phyloP scores from a whole-genome alignment of 2,329 filamentous ascomycete genomes.

The Pezicula carpinea region DNA sequence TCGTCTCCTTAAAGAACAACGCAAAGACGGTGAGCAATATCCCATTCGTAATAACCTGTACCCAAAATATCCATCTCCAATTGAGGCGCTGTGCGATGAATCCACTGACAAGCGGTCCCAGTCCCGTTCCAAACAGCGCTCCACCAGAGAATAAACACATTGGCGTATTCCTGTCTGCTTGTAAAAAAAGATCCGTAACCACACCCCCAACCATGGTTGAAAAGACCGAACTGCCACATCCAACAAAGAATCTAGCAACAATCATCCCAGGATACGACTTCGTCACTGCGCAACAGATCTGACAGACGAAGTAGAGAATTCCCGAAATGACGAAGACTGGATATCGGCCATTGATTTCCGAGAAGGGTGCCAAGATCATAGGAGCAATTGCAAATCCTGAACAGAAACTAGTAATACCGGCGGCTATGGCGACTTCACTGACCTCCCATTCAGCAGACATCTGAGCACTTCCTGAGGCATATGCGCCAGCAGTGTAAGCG shows the following conservation, averaged over 20 bases:
- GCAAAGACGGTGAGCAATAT: slow-evolving; percentile 60
- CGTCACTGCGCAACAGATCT: slow-evolving; percentile 70
- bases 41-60: slow-evolving; percentile 69
- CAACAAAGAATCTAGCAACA: slow-evolving; percentile 69
- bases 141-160: slow-evolving; percentile 85
- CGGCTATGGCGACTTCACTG: slow-evolving; percentile 59
- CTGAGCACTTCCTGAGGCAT: slow-evolving; percentile 63
- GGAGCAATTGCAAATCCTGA: slow-evolving; percentile 76
- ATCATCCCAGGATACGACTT: slow-evolving; percentile 68
- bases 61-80: slow-evolving; percentile 89
- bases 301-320: slow-evolving; percentile 64
- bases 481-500: slow-evolving; percentile 77
- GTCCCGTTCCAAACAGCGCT: slow-evolving; percentile 73
- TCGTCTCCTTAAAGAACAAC: slow-evolving; percentile 74
- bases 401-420: slow-evolving; percentile 80
- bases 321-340: slow-evolving; percentile 77
- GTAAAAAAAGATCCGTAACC: slow-evolving; percentile 78
- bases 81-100: slow-evolving; percentile 61
- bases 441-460: slow-evolving; percentile 64
- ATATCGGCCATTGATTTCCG: slow-evolving; percentile 81
- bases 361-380: slow-evolving; percentile 84
- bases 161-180: slow-evolving; percentile 75
- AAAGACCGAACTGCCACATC: slow-evolving; percentile 73
- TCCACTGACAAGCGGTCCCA: slow-evolving; percentile 69
- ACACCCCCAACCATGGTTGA: slow-evolving; percentile 92